Base-by-base conservation (phyloP, 306 rosid species). In the Cicer arietinum region DNA sequence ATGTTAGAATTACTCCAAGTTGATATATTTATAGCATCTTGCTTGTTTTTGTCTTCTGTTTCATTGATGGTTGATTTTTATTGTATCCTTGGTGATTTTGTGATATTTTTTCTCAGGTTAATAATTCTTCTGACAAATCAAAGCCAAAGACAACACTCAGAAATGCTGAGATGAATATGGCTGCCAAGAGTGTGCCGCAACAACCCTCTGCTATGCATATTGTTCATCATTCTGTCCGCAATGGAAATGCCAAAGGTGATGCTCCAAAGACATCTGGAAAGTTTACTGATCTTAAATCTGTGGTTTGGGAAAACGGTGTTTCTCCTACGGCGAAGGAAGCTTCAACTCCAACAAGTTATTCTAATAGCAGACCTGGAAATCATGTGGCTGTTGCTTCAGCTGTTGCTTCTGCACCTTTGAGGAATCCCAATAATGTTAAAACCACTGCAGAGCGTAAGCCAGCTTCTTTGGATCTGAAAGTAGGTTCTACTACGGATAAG, bases 201-300 rank as follows among this genome's bases (percentile, higher is more conserved):
- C 96, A 81, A 79, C 84, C 86, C 39, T 52, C 86, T 48, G 74
- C 82, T 3, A 81, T 84, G 66, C 93, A 83, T 59, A 79, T 75
- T 67, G 80, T 78, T 40, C 91, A 69, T 80, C 96, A 89, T 54
- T 84, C 94, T 81, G 83, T 83, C 63, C 93, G 93, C 77, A 76
- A 85, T 79, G 92, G 88, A 71, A 85, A 83, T 83, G 86, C 74
- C 74, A 94, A 89, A 79, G 73, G 85, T 0, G 99, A 94, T 78
- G 40, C 88, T 79, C 86, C 92, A 2, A 92, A 92, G 92, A 80
- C 92, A 69, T 84, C 99, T 57, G 97, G 97, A 64, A 94, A 94
- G 92, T 92, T 87, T 67, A 92, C 89, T 78, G 99, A 92, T 80
- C 95, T 94, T 9, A 91, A 90, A 79, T 94, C 91, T 45, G 93